Evolutionary conservation across 1,139 yeast genomes (phyloP).

Genomic region (Meyerozyma smithsonii): DNA sequence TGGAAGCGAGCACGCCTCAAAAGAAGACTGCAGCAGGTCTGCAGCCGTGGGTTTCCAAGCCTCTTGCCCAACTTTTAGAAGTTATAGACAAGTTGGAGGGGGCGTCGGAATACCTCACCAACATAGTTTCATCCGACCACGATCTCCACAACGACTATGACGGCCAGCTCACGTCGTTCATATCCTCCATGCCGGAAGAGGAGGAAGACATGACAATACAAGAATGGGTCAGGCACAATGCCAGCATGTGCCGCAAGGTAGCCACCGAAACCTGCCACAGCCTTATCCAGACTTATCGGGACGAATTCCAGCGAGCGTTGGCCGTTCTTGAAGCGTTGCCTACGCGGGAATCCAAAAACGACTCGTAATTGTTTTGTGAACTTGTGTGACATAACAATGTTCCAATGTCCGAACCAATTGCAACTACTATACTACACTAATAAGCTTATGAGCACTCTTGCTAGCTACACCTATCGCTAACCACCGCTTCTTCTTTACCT

Average conservation of each 20-base stretch:
- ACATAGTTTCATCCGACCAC: constrained; percentile 20
- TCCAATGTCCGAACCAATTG: too few species aligned
- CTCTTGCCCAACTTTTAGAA: constrained; percentile 21
- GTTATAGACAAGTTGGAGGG: constrained; percentile 35
- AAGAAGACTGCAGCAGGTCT: constrained; percentile 10
- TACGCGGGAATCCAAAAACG: constrained; percentile 18
- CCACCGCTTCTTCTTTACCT: too few species aligned
- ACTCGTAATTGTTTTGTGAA: too few species aligned
- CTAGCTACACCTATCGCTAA: too few species aligned
- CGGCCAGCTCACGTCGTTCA: constrained; percentile 59
- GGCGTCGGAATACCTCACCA: constrained; percentile 29
- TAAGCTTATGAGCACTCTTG: too few species aligned
- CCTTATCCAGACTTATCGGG: constrained; percentile 40
- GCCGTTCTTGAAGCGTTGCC: constrained; percentile 21
- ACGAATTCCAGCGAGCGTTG: constrained; percentile 42
- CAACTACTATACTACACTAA: too few species aligned
- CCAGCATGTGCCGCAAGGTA: constrained; percentile 32
- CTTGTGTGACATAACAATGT: too few species aligned
- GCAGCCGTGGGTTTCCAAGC: constrained; percentile 15
- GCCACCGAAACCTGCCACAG: constrained; percentile 42
- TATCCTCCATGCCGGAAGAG: constrained; percentile 63
- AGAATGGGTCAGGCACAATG: constrained; percentile 62
- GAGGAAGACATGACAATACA: constrained; percentile 66
- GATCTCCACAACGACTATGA: constrained; percentile 53
- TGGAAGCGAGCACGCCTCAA: constrained; percentile 20